Evolutionary conservation across 305 asterid genomes (phyloP).

Genomic region (Solanum hybrid): DNA sequence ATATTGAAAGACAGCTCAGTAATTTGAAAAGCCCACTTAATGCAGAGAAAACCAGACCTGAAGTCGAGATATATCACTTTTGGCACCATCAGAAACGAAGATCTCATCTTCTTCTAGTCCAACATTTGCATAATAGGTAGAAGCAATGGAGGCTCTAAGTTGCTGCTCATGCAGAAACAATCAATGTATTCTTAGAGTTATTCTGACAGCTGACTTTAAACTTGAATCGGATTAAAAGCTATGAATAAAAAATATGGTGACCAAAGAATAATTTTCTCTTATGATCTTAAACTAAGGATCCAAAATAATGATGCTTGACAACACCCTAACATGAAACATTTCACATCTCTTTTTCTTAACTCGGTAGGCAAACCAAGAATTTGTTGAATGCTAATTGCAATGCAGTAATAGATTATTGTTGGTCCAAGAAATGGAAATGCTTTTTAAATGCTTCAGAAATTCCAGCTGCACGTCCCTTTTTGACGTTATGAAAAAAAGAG

Average conservation of each 20-base stretch:
- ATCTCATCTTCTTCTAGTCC: slow-evolving; percentile 86
- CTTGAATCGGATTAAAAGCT: background rate
- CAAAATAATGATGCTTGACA: background rate
- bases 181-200: background rate
- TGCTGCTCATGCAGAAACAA: slow-evolving; percentile 30
- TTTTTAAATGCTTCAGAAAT: background rate
- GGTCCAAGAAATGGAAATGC: background rate
- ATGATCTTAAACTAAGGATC: background rate
- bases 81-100: slow-evolving; percentile 97
- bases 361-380: background rate
- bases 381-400: background rate
- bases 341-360: background rate
- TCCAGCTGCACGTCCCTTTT: background rate
- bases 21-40: background rate
- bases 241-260: background rate
- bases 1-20: background rate
- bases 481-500: background rate
- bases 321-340: background rate
- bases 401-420: background rate
- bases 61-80: slow-evolving; percentile 95
- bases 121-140: slow-evolving; percentile 65
- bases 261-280: background rate
- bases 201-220: background rate
- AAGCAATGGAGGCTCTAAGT: slow-evolving; percentile 82
- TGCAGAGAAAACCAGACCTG: slow-evolving; percentile 42